phyloP scores from a whole-genome alignment of 1,139 yeast genomes.

The Suhomyces terraborum region DNA sequence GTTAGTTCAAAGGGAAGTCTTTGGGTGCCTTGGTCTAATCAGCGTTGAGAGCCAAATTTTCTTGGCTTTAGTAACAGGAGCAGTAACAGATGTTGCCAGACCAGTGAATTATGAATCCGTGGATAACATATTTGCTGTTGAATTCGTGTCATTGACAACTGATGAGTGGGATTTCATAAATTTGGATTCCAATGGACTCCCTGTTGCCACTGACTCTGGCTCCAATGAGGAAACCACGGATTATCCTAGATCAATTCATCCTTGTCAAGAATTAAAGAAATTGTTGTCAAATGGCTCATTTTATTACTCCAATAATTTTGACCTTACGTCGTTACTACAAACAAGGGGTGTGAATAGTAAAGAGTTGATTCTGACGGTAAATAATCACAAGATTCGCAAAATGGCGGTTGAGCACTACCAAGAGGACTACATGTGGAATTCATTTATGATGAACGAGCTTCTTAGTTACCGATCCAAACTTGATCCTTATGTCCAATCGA shows the following conservation, averaged over 20 bases:
- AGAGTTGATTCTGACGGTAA: constrained; percentile 25
- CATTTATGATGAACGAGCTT: constrained; percentile 84
- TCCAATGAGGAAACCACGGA: constrained; percentile 23
- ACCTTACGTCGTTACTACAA: constrained; percentile 81
- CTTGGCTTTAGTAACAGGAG: constrained; percentile 78
- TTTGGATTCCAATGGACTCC: constrained; percentile 64
- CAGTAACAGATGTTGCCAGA: constrained; percentile 71
- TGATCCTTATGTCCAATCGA: constrained; percentile 56
- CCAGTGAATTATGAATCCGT: constrained; percentile 82
- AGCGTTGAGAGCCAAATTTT: constrained; percentile 66
- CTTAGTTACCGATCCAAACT: constrained; percentile 71
- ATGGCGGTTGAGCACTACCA: constrained; percentile 55
- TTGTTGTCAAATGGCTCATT: constrained; percentile 85
- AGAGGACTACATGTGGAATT: constrained; percentile 95
- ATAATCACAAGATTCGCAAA: constrained; percentile 25
- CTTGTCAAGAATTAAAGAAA: constrained; percentile 78
- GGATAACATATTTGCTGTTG: constrained; percentile 78
- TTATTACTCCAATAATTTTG: constrained; percentile 90
- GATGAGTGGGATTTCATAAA: constrained; percentile 79
- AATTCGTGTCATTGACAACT: constrained; percentile 74
- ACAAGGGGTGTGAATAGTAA: constrained; percentile 56
- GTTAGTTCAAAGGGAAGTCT: constrained; percentile 58
- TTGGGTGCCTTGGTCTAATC: constrained; percentile 86
- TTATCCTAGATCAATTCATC: constrained; percentile 58
- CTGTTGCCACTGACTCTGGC: constrained; percentile 26